Percentiles rank a stretch among this genome's conserved stretches.
Conservation (phyloP, 1,139 yeast species). For the Saccharomycopsis hybrid region DNA sequence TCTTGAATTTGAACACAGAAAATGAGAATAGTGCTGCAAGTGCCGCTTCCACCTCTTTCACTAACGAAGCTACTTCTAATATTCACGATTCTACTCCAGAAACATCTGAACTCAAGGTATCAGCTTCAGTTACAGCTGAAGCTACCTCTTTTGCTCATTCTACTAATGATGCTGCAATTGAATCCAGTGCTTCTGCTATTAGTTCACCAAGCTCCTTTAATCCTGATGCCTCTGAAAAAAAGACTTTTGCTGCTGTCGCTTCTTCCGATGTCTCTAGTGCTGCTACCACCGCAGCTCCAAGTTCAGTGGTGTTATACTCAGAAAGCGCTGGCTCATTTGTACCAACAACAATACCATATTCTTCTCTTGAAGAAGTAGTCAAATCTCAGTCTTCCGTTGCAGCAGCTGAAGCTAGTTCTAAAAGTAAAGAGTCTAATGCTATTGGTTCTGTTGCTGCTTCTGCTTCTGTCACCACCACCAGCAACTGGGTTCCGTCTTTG, state of each 20-base stretch:
- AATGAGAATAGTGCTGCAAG: too few relatives aligned
- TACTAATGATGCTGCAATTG: background rate
- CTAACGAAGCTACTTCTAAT: too few relatives aligned
- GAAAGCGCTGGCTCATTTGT: slow-evolving; percentile 6
- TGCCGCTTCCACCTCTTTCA: too few relatives aligned
- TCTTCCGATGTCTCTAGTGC: too few relatives aligned
- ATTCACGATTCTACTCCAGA: too few relatives aligned
- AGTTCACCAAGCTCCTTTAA: background rate
- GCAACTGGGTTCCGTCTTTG: slow-evolving; percentile 16
- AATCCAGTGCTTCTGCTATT: background rate
- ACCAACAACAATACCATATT: slow-evolving; percentile 14
- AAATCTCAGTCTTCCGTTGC: slow-evolving; percentile 10
- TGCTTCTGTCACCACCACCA: background rate
- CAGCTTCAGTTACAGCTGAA: background rate
- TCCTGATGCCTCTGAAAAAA: background rate
- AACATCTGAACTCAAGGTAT: too few relatives aligned
- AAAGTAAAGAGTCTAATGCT: too few relatives aligned
- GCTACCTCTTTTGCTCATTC: background rate
- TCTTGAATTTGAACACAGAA: too few relatives aligned
- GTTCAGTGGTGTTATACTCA: slow-evolving; percentile 11
- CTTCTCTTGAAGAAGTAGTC: slow-evolving; percentile 8
- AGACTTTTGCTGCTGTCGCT: background rate
- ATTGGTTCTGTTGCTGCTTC: background rate
- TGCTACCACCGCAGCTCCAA: background rate
- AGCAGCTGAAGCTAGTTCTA: slow-evolving; percentile 10